Evolutionary conservation across 176 grass and related monocot genomes (phyloP).

Genomic region (Leersia perrieri): DNA sequence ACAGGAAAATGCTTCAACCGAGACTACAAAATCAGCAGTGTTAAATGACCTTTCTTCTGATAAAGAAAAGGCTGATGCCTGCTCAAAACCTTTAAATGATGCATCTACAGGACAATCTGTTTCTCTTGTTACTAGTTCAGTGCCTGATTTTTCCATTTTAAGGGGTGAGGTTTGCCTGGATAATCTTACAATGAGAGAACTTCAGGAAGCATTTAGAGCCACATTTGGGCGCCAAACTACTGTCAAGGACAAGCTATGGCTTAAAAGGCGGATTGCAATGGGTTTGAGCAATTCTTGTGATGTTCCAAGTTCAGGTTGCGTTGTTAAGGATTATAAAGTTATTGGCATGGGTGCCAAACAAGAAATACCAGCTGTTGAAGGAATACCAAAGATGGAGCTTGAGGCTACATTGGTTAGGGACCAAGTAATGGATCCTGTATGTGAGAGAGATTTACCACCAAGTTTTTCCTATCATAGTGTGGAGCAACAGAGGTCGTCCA

Average conservation of each 20-base stretch:
- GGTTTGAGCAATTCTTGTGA: constrained; percentile 82
- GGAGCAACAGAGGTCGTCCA: constrained; percentile 54
- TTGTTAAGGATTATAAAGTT: constrained; percentile 82
- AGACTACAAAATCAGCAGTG: constrained; percentile 54
- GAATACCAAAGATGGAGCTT: constrained; percentile 25
- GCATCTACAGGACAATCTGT: constrained; percentile 42
- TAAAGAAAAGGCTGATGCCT: constrained; percentile 65
- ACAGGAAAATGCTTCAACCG: constrained; percentile 54
- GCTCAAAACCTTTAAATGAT: constrained; percentile 44
- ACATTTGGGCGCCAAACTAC: constrained; percentile 90
- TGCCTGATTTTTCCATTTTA: constrained; percentile 90
- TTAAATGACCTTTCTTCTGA: constrained; percentile 62
- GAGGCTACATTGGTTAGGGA: constrained; percentile 38
- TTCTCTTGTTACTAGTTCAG: constrained; percentile 55
- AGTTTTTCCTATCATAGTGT: constrained; percentile 44
- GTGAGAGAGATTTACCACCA: constrained; percentile 39
- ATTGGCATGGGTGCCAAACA: constrained; percentile 40
- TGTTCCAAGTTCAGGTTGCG: constrained; percentile 74
- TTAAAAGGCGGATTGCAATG: constrained; percentile 93
- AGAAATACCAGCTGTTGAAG: constrained; percentile 4
- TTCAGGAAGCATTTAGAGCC: constrained; percentile 90
- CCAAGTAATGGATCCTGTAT: constrained; percentile 32
- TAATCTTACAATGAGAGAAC: constrained; percentile 87
- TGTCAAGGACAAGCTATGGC: constrained; percentile 99
- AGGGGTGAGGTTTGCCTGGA: constrained; percentile 82